Conservation (phyloP, 2,329 filamentous ascomycete genomes). For the Chaetomiaceae sp. region DNA sequence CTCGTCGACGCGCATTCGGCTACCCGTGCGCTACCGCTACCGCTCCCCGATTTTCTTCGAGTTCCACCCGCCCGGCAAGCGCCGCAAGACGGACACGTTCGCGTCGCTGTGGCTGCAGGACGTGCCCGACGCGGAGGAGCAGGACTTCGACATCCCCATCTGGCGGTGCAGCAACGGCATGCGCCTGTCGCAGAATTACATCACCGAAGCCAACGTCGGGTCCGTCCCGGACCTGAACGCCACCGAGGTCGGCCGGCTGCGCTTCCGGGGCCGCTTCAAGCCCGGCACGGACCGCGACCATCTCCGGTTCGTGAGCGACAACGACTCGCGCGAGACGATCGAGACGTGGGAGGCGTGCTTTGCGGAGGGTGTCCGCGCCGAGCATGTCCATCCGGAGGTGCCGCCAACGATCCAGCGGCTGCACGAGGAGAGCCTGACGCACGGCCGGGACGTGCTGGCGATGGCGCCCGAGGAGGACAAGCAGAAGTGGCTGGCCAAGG, state of each 20-base stretch:
- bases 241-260: conserved; percentile 71
- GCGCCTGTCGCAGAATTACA: conserved; percentile 84
- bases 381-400: conserved; percentile 65
- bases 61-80: conserved; percentile 64
- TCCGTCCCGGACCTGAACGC: conserved; percentile 68
- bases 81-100: conserved; percentile 61
- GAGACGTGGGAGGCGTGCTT: conserved; percentile 92
- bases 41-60: conserved; percentile 86
- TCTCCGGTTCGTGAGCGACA: conserved; percentile 74
- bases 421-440: conserved; percentile 73
- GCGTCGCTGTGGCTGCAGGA: conserved; percentile 82
- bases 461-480: conserved; percentile 66
- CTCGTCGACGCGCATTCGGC: conserved; percentile 43
- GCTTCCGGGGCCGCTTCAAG: conserved; percentile 78
- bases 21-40: conserved; percentile 88
- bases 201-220: conserved; percentile 69
- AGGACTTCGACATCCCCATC: conserved; percentile 78
- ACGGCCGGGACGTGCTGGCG: conserved; percentile 75
- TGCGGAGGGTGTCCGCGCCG: conserved; percentile 73
- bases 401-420: conserved; percentile 66
- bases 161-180: conserved; percentile 73
- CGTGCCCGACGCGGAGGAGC: conserved; percentile 71
- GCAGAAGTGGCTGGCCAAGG: conserved; percentile 68
- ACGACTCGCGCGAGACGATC: conserved; percentile 84
- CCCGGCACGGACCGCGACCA: conserved; percentile 86